These are phyloP conservation scores for Aspergillus melleus DNA, from an alignment of 2,329 filamentous ascomycete species.

Conservation along the genomic window DNA sequence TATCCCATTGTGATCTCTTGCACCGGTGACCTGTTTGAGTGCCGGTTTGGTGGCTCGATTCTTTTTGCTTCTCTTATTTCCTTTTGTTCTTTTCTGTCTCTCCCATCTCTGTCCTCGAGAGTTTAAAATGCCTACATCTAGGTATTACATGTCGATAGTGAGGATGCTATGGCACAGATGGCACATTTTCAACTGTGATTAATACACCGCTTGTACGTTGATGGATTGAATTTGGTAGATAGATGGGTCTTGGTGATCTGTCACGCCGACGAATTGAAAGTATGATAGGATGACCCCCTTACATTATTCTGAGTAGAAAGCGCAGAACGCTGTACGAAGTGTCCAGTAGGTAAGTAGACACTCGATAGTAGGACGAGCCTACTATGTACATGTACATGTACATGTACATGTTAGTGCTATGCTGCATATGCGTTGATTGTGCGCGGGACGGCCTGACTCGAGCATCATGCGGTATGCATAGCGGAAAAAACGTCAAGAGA, in stretches of 20 bases:
- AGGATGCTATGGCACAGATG: neutral
- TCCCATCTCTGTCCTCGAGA: neutral
- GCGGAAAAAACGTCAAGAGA: neutral
- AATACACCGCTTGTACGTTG: neutral
- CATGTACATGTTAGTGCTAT: neutral
- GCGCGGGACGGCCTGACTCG: too few relatives aligned
- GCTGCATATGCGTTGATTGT: too few relatives aligned
- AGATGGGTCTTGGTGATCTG: neutral
- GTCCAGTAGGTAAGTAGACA: too few relatives aligned
- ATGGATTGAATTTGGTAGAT: neutral
- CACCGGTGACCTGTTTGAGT: slow-evolving; percentile 8
- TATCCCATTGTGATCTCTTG: slow-evolving; percentile 15
- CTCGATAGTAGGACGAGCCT: too few relatives aligned
- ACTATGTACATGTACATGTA: neutral
- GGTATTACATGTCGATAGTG: neutral
- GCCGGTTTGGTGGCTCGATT: slow-evolving; percentile 17
- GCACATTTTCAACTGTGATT: neutral
- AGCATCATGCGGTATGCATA: too few relatives aligned
- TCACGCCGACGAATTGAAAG: neutral
- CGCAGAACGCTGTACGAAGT: too few relatives aligned
- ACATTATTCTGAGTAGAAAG: neutral
- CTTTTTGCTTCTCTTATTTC: slow-evolving; percentile 8
- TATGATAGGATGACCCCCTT: neutral
- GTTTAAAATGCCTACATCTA: neutral
- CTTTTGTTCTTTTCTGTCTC: slow-evolving; percentile 1